A percentile compares a stretch with the other conserved stretches of the same genome.
These are phyloP conservation scores for Obelidium mucronatum DNA, from an alignment of 192 early-diverging fungal species.

Conservation along the genomic window DNA sequence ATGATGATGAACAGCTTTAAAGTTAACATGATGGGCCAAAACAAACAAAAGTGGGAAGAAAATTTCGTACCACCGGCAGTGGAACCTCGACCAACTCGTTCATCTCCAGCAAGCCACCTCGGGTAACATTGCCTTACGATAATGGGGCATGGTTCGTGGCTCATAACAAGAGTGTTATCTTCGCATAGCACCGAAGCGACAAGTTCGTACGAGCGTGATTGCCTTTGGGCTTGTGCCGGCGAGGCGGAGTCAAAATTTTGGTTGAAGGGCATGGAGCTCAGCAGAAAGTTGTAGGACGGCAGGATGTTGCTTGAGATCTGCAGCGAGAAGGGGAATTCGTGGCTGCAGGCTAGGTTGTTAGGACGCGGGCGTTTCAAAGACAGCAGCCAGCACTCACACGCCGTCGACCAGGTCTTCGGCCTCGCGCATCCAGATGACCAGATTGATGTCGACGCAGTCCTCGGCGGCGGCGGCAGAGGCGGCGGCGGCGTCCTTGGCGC, in stretches of 20 bases:
- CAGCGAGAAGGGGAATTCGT: conserved; percentile 34
- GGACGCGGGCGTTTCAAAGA: background rate
- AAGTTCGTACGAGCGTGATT: conserved; percentile 22
- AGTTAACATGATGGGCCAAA: background rate
- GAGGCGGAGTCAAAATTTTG: conserved; percentile 25
- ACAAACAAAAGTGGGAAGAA: background rate
- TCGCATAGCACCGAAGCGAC: conserved; percentile 23
- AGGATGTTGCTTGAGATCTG: conserved; percentile 31
- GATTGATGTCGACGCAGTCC: conserved; percentile 7
- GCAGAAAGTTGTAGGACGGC: conserved; percentile 26
- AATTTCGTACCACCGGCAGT: conserved; percentile 21
- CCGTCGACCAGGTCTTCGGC: background rate
- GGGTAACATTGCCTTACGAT: conserved; percentile 21
- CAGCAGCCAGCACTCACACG: conserved; percentile 19
- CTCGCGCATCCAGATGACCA: conserved; percentile 17
- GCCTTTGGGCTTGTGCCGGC: conserved; percentile 12
- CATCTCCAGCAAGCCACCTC: conserved; percentile 11
- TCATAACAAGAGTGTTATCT: conserved; percentile 18
- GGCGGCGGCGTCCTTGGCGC: background rate
- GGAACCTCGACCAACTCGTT: conserved; percentile 17
- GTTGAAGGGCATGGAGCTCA: conserved; percentile 30
- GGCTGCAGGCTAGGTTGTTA: background rate
- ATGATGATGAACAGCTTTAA: background rate
- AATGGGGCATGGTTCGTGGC: conserved; percentile 17
- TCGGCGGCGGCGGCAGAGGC: background rate